These are phyloP conservation scores for Colletotrichum sp. DNA, from an alignment of 2,329 filamentous ascomycete species.

Conservation along the genomic window DNA sequence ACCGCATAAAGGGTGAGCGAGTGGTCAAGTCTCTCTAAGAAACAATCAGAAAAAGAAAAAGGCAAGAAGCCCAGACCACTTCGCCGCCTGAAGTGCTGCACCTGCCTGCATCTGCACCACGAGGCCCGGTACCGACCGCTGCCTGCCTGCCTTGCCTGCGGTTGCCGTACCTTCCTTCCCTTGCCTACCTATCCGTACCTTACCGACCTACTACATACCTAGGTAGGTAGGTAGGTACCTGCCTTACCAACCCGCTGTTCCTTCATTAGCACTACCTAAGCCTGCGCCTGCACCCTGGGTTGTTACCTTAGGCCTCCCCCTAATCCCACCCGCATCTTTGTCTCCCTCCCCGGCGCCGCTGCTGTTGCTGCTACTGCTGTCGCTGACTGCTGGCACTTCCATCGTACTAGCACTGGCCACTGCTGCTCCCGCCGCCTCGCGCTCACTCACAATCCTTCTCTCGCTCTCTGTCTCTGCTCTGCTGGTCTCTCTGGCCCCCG, in stretches of 20 bases:
- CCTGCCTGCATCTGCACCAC: not conserved
- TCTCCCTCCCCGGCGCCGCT: not conserved
- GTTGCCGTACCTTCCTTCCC: not conserved
- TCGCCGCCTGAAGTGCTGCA: not conserved
- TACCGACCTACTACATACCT: not conserved
- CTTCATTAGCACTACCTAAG: not conserved
- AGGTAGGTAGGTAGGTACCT: not conserved
- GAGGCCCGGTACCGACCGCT: not conserved
- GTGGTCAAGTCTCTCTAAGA: not conserved
- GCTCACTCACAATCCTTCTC: not conserved
- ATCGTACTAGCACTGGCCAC: not conserved
- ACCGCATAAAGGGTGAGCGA: not conserved
- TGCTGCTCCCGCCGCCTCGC: not conserved
- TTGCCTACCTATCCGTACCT: too few species aligned
- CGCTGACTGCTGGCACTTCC: not conserved
- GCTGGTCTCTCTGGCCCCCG: not conserved
- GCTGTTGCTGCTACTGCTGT: not conserved
- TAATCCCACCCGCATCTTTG: constrained; percentile 9
- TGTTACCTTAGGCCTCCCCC: not conserved
- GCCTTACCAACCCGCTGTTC: not conserved
- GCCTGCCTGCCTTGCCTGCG: not conserved
- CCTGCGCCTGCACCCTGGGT: constrained; percentile 11
- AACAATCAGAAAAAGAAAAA: not conserved
- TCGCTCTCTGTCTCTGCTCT: not conserved
- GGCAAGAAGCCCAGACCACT: not conserved